Evolutionary conservation across 352 stramenopile genomes (phyloP).

Genomic region (Pilasporangium apinafurcum): DNA sequence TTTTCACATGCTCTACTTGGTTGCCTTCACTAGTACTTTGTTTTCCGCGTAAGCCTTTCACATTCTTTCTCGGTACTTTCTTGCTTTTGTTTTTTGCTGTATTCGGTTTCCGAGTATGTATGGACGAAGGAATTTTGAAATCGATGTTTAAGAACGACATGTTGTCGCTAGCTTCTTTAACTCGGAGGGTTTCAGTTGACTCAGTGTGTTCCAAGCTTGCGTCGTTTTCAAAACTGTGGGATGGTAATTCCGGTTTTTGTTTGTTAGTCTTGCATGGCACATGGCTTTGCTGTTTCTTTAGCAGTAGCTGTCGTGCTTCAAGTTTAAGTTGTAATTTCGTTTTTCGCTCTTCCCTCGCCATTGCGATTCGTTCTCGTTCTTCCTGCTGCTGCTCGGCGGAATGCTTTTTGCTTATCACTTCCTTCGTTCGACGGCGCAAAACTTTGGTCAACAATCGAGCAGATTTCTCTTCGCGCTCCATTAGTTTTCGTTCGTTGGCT

Average conservation of each 20-base stretch:
- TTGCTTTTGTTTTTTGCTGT: not conserved
- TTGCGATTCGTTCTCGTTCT: slow-evolving; percentile 50
- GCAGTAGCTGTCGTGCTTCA: slow-evolving; percentile 5
- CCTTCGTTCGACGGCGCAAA: slow-evolving; percentile 35
- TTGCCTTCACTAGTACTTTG: slow-evolving; percentile 3
- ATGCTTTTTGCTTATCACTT: slow-evolving; percentile 35
- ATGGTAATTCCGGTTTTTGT: not conserved
- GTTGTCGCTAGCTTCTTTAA: slow-evolving; percentile 22
- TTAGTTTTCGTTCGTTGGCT: slow-evolving; percentile 43
- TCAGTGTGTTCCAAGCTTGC: no score
- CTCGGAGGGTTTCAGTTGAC: no score
- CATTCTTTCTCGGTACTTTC: not conserved
- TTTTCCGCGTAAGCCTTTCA: not conserved
- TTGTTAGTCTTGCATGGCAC: not conserved
- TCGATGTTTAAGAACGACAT: slow-evolving; percentile 44
- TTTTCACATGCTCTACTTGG: slow-evolving; percentile 15
- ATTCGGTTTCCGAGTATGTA: slow-evolving; percentile 10
- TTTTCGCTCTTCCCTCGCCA: slow-evolving; percentile 70
- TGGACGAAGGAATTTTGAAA: slow-evolving; percentile 29
- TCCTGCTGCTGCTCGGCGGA: slow-evolving; percentile 53
- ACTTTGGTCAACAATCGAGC: slow-evolving; percentile 49
- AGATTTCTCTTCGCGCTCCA: slow-evolving; percentile 71
- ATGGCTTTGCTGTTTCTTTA: slow-evolving; percentile 2
- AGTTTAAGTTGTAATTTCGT: slow-evolving; percentile 42
- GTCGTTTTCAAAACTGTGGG: no score